Evolutionary conservation across 2,329 filamentous ascomycete genomes (phyloP).

Genomic region (Aspergillus fumigatus): DNA sequence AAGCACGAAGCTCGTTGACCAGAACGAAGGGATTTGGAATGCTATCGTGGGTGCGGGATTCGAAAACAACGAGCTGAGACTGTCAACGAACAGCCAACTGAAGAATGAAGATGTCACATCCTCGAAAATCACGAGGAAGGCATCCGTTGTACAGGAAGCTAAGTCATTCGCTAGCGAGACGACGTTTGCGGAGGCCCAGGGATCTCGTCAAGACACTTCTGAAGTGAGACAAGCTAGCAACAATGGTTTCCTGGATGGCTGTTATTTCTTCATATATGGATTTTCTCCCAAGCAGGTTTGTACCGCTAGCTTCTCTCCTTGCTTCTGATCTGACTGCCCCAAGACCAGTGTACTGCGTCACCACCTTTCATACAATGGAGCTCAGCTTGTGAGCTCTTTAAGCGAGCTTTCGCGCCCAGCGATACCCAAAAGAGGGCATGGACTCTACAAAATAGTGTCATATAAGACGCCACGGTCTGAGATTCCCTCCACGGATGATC

Average conservation of each 20-base stretch:
- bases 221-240: slow-evolving; percentile 22
- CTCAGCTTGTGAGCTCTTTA: slow-evolving; percentile 31
- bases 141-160: slow-evolving; percentile 27
- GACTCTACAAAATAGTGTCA: slow-evolving; percentile 38
- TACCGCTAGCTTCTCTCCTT: slow-evolving; percentile 21
- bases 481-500: slow-evolving; percentile 36
- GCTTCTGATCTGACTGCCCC: slow-evolving; percentile 9
- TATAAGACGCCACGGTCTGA: slow-evolving; percentile 31
- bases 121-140: slow-evolving; percentile 12
- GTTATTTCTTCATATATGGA: slow-evolving; percentile 57
- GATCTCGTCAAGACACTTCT: slow-evolving; percentile 15
- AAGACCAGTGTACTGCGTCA: slow-evolving; percentile 36
- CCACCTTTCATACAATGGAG: slow-evolving; percentile 40
- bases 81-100: slow-evolving; percentile 24
- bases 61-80: slow-evolving; percentile 21
- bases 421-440: slow-evolving; percentile 30
- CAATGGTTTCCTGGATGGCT: slow-evolving; percentile 50
- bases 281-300: slow-evolving; percentile 53
- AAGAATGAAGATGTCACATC: slow-evolving; percentile 13
- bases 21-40: slow-evolving; percentile 83
- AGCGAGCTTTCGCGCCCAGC: slow-evolving; percentile 31
- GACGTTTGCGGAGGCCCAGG: slow-evolving; percentile 25
- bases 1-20: slow-evolving; percentile 74
- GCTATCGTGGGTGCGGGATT: slow-evolving; percentile 64
- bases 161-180: slow-evolving; percentile 38